Evolutionary conservation across 352 stramenopile genomes (phyloP).

Genomic region (Peronospora farinosa): DNA sequence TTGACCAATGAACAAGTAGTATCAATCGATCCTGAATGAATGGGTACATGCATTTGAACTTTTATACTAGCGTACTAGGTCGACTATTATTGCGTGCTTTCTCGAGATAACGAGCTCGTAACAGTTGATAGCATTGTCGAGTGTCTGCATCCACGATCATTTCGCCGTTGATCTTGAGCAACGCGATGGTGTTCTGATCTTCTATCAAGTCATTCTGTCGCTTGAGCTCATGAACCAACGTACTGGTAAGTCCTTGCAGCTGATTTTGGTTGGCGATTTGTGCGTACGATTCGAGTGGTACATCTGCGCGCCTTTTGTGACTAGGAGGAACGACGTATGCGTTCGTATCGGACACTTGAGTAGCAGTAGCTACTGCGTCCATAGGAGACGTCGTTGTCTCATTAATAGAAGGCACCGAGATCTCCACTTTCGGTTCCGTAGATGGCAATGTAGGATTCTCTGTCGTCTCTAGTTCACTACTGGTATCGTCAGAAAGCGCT

Average conservation of each 20-base stretch:
- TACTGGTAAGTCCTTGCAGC: constrained; percentile 25
- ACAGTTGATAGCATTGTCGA: constrained; percentile 41
- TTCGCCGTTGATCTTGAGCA: constrained; percentile 51
- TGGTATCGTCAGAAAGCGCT: constrained; percentile 2
- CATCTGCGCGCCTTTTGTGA: constrained; percentile 19
- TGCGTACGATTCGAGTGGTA: constrained; percentile 12
- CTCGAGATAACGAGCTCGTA: constrained; percentile 55
- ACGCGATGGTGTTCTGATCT: constrained; percentile 64
- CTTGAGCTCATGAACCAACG: constrained; percentile 46
- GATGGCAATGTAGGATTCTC: not conserved
- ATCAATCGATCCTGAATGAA: not conserved
- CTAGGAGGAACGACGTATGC: constrained; percentile 1
- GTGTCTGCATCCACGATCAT: constrained; percentile 42
- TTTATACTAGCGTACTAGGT: constrained; percentile 22
- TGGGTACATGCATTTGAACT: not conserved
- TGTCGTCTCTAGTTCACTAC: constrained; percentile 12
- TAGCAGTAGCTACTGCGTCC: constrained; percentile 9
- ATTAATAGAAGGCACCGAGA: not conserved
- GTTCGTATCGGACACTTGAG: constrained; percentile 5
- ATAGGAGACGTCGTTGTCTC: constrained; percentile 3
- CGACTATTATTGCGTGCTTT: constrained; percentile 27
- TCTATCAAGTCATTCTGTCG: constrained; percentile 63
- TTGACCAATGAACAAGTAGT: constrained; percentile 9
- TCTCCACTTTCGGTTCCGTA: constrained; percentile 1
- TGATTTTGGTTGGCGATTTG: constrained; percentile 13